Evolutionary conservation across 2,329 filamentous ascomycete genomes (phyloP).

Genomic region (Penicillium thymicola): DNA sequence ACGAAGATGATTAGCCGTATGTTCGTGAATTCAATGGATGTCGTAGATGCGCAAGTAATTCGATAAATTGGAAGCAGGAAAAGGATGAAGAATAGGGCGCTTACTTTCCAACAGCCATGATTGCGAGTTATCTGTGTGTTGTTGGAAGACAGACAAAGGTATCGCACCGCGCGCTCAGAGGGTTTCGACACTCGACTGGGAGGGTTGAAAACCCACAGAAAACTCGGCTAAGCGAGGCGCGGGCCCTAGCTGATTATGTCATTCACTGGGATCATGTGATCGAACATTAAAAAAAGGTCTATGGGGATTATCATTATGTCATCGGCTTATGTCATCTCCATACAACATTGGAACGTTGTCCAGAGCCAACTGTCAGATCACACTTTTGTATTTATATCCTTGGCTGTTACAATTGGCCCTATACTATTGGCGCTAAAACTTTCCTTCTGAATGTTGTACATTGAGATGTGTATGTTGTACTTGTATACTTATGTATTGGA

Average conservation of each 20-base stretch:
- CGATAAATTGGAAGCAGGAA: conserved; percentile 5
- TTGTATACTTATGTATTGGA: not conserved
- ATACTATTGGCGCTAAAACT: not conserved
- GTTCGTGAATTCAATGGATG: conserved; percentile 8
- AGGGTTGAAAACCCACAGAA: conserved; percentile 46
- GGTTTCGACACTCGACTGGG: conserved; percentile 37
- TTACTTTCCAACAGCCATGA: conserved; percentile 80
- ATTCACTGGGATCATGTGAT: conserved; percentile 22
- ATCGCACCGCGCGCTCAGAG: conserved; percentile 41
- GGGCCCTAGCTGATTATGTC: conserved; percentile 37
- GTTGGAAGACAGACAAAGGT: conserved; percentile 42
- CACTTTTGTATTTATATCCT: not conserved
- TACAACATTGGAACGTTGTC: too few relatives aligned
- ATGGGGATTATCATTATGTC: not conserved
- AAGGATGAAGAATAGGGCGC: conserved; percentile 10
- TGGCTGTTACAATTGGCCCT: not conserved
- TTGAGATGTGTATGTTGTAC: not conserved
- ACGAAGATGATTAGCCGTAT: conserved; percentile 15
- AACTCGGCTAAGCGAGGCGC: conserved; percentile 45
- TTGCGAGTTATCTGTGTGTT: conserved; percentile 55
- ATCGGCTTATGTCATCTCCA: not conserved
- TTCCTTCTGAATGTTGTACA: not conserved
- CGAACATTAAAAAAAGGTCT: conserved; percentile 8
- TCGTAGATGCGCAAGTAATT: conserved; percentile 4
- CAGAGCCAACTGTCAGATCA: not conserved